Evolutionary conservation across 768 basidiomycete genomes (phyloP).

Genomic region (Cystobasidium onofrii): DNA sequence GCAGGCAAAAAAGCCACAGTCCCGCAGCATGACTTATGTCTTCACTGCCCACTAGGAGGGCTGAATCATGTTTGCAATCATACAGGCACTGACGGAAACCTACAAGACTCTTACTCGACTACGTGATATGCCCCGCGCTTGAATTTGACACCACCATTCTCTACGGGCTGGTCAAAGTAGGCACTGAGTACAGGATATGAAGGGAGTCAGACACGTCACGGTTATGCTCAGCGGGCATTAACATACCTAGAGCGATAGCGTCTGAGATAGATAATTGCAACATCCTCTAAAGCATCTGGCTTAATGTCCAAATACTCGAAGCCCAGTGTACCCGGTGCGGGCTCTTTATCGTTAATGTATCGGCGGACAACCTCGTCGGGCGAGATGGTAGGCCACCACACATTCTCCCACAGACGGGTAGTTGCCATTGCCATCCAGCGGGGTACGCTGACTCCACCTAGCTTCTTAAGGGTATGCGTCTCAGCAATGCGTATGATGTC

Average conservation of each 20-base stretch:
- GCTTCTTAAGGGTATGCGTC: slow-evolving; percentile 65
- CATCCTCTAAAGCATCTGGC: slow-evolving; percentile 62
- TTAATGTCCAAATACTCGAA: slow-evolving; percentile 61
- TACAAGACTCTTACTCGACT: slow-evolving; percentile 31
- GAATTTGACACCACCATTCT: slow-evolving; percentile 44
- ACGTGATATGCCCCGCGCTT: slow-evolving; percentile 36
- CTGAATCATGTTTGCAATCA: not conserved
- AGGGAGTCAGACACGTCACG: not conserved
- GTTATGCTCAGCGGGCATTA: not conserved
- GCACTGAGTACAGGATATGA: slow-evolving; percentile 35
- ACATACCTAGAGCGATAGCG: slow-evolving; percentile 81
- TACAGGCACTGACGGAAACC: not conserved
- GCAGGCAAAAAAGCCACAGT: too few species aligned
- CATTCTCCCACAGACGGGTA: slow-evolving; percentile 55
- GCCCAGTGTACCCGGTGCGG: slow-evolving; percentile 51
- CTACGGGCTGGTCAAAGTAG: slow-evolving; percentile 44
- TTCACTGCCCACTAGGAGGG: too few species aligned
- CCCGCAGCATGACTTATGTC: too few species aligned
- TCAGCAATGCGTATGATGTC: slow-evolving; percentile 55
- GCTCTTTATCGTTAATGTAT: slow-evolving; percentile 65
- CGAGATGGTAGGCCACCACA: slow-evolving; percentile 85
- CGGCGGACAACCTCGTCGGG: slow-evolving; percentile 85
- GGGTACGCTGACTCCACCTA: slow-evolving; percentile 68
- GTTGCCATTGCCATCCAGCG: slow-evolving; percentile 60
- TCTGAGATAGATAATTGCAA: slow-evolving; percentile 83